Conservation (phyloP, 1,284 basidiomycete genomes). For the Malassezia pachydermatis region DNA sequence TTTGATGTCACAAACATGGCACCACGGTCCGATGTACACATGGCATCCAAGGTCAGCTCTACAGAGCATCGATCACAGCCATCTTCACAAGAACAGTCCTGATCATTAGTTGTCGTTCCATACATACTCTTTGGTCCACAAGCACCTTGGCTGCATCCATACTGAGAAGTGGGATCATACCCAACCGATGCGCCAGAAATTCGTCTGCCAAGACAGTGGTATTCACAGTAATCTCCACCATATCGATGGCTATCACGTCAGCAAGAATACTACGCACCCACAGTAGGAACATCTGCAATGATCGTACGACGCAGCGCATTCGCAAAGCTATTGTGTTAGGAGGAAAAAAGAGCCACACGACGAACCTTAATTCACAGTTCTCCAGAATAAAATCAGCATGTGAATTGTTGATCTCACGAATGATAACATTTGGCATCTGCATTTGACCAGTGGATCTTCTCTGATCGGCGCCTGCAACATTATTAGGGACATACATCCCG, state of each 20-base stretch:
- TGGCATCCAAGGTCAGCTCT: constrained; percentile 61
- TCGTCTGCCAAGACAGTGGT: constrained; percentile 92
- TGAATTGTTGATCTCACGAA: constrained; percentile 30
- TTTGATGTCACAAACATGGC: constrained; percentile 70
- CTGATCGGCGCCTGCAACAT: background rate
- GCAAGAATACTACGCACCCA: constrained; percentile 18
- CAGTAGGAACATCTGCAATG: constrained; percentile 46
- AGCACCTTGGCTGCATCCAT: constrained; percentile 37
- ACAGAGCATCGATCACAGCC: constrained; percentile 73
- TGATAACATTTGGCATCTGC: constrained; percentile 27
- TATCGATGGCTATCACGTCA: constrained; percentile 65
- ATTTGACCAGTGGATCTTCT: background rate
- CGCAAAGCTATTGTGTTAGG: constrained; percentile 26
- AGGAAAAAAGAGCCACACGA: background rate
- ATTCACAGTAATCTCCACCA: constrained; percentile 85
- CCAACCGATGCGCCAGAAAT: constrained; percentile 89
- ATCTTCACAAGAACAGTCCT: constrained; percentile 76
- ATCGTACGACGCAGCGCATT: constrained; percentile 43
- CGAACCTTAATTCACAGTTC: constrained; percentile 37
- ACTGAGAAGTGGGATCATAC: constrained; percentile 82
- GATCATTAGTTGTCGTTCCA: background rate
- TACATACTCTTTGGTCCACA: constrained; percentile 40
- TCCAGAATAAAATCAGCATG: constrained; percentile 43
- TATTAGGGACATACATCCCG: constrained; percentile 11
- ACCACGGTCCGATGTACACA: constrained; percentile 53